A percentile compares a stretch with the other conserved stretches of the same genome.
These are phyloP conservation scores for Lichtheimia hyalospora DNA, from an alignment of 371 early-diverging fungal species.

Conservation along the genomic window DNA sequence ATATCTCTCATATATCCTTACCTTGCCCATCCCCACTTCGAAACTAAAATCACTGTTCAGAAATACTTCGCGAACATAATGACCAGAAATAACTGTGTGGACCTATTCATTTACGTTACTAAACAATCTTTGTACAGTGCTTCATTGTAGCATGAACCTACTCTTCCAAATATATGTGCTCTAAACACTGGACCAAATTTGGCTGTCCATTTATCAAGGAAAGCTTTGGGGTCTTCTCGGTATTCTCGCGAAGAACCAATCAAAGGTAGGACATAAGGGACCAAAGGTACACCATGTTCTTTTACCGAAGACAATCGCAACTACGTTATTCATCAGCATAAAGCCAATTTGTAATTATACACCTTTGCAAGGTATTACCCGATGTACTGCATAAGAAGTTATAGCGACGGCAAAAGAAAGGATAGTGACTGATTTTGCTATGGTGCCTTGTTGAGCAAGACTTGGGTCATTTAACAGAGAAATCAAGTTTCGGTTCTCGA, in stretches of 20 bases:
- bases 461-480: no score
- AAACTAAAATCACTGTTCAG: slow-evolving; percentile 16
- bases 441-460: no score
- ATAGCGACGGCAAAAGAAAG: no score
- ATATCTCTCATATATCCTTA: neutral
- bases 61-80: slow-evolving; percentile 18
- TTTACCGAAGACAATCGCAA: neutral
- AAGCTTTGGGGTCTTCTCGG: slow-evolving; percentile 17
- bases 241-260: slow-evolving; percentile 24
- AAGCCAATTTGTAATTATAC: no score
- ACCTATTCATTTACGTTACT: neutral
- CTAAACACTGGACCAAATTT: slow-evolving; percentile 28
- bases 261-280: slow-evolving; percentile 26
- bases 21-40: slow-evolving; percentile 2
- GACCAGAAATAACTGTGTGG: slow-evolving; percentile 15
- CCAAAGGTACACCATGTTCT: slow-evolving; percentile 7
- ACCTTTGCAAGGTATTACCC: no score
- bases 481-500: no score
- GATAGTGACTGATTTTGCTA: no score
- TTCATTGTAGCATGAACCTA: neutral
- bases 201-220: slow-evolving; percentile 21
- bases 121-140: neutral
- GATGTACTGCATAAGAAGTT: no score
- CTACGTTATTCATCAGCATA: no score
- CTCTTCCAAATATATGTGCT: slow-evolving; percentile 29